phyloP scores from a whole-genome alignment of 768 basidiomycete species.

The Stropharia rugosoannulata region DNA sequence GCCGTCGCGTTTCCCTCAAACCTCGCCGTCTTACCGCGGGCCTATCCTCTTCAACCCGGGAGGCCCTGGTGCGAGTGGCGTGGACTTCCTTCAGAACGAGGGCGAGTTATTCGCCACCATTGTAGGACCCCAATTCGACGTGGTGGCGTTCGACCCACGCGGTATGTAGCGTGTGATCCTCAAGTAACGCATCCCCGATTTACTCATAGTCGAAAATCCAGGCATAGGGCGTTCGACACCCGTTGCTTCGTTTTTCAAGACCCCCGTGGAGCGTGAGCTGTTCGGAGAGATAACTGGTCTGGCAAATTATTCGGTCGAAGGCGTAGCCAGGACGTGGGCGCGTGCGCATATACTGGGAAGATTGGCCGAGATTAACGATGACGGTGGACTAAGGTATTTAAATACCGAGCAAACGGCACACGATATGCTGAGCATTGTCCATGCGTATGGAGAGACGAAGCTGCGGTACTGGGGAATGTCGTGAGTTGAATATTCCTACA shows the following conservation, averaged over 20 bases:
- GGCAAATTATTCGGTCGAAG: conserved; percentile 25
- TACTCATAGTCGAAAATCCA: conserved; percentile 7
- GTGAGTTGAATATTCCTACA: conserved; percentile 8
- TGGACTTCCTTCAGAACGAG: conserved; percentile 19
- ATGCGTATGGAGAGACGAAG: conserved; percentile 30
- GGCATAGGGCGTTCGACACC: conserved; percentile 35
- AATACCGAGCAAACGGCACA: conserved; percentile 35
- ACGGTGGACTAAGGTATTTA: conserved; percentile 27
- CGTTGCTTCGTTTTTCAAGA: conserved; percentile 31
- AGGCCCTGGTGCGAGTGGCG: conserved; percentile 46
- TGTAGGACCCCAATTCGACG: conserved; percentile 43
- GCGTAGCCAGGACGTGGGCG: conserved; percentile 31
- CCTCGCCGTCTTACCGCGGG: conserved; percentile 31
- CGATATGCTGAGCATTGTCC: conserved; percentile 35
- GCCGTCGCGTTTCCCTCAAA: conserved; percentile 27
- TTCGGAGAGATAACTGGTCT: conserved; percentile 17
- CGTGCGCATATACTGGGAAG: conserved; percentile 23
- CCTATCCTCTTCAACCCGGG: conserved; percentile 46
- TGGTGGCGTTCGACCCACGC: conserved; percentile 50
- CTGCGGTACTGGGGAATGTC: conserved; percentile 34
- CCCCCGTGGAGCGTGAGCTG: conserved; percentile 27
- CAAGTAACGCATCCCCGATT: background rate
- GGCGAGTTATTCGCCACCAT: conserved; percentile 27
- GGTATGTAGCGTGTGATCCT: conserved; percentile 22
- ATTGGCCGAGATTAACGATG: conserved; percentile 28